Base-by-base conservation (phyloP, 225 moss, liverwort and hornwort species). In the Polytrichum formosum region DNA sequence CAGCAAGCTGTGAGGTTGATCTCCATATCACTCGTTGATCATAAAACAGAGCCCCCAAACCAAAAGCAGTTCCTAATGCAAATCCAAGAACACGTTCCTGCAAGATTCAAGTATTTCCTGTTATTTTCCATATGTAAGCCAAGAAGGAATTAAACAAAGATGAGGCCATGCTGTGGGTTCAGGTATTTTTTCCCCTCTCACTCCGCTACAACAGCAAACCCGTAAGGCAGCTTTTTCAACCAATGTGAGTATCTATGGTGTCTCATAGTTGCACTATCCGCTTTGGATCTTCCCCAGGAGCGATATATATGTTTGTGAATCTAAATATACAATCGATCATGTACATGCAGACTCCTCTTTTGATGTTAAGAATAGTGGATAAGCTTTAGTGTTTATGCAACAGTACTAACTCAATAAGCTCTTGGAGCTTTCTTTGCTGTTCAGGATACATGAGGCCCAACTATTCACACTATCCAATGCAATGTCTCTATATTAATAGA, bases 41-140 rank as follows among this genome's bases (percentile, higher is more conserved):
- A 27, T 73, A 79, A 73, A 83, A 64, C 56, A 79, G 76, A 26
- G 78, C 83, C 53, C 88, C 83, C 79, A 77, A 66, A 35, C 88
- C 88, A 9, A 81, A 75, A 67, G 81, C 26, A 67, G 78, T 75
- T 68, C 88, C 88, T 77, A 89, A 26, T 5, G 79, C 77, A 56
- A 85, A 83, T 53, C 88, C 88, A 33, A 89, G 85, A 70, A 81
- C 74, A 75, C 88, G 76, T 67, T 89, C 88, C 88, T 89, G 80
- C 76, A 76, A 69, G 22, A 29, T 28, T 60, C 8, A 33, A 20
- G 4, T 21, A 18, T 26, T 27, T 56, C 60, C 60, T 55, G n/a
- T 19, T 4, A 54, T 25, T 27, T 35, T 27, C 67, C 21, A 35
- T 31, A 7, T 5, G 21, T 31, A 67, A 31, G 21, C 4, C 25